Evolutionary conservation across 225 moss, liverwort and hornwort species (phyloP).

Genomic region (Physcomitrium patens): DNA sequence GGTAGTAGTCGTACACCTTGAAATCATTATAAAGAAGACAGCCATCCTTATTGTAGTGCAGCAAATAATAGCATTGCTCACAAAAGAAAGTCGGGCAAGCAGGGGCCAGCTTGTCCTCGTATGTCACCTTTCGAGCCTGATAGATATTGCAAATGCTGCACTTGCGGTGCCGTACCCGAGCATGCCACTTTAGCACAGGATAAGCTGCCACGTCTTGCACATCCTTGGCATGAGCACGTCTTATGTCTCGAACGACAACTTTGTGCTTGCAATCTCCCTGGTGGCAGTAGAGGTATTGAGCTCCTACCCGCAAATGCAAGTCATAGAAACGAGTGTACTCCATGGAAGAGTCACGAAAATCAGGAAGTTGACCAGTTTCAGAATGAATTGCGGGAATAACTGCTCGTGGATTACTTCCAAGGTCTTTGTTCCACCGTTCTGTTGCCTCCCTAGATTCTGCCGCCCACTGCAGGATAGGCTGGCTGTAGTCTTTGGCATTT

Average conservation of each 20-base stretch:
- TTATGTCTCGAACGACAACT: slow-evolving; percentile 78
- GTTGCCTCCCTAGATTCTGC: slow-evolving; percentile 64
- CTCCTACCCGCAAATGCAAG: slow-evolving; percentile 74
- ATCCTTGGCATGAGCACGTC: slow-evolving; percentile 84
- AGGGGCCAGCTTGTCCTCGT: slow-evolving; percentile 84
- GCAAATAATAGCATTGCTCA: slow-evolving; percentile 87
- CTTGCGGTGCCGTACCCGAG: slow-evolving; percentile 81
- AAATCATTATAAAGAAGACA: slow-evolving; percentile 79
- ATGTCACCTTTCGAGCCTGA: slow-evolving; percentile 86
- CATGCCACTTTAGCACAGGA: slow-evolving; percentile 83
- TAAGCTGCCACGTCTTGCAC: slow-evolving; percentile 75
- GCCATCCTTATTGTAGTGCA: slow-evolving; percentile 79
- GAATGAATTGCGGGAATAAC: slow-evolving; percentile 55
- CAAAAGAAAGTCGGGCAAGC: slow-evolving; percentile 88
- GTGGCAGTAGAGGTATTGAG: slow-evolving; percentile 92
- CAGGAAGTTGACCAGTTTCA: slow-evolving; percentile 41
- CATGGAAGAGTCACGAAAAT: slow-evolving; percentile 54
- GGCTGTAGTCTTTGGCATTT: slow-evolving; percentile 72
- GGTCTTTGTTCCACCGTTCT: slow-evolving; percentile 74
- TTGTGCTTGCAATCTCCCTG: slow-evolving; percentile 97
- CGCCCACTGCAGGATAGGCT: slow-evolving; percentile 80
- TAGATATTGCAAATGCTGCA: slow-evolving; percentile 93
- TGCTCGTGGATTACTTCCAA: slow-evolving; percentile 53
- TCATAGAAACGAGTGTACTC: slow-evolving; percentile 57
- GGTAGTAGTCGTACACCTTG: slow-evolving; percentile 85